Evolutionary conservation across 768 basidiomycete genomes (phyloP), one percentile per base, ranked within the genome.

Genomic region (Agaricus subrufescens): DNA sequence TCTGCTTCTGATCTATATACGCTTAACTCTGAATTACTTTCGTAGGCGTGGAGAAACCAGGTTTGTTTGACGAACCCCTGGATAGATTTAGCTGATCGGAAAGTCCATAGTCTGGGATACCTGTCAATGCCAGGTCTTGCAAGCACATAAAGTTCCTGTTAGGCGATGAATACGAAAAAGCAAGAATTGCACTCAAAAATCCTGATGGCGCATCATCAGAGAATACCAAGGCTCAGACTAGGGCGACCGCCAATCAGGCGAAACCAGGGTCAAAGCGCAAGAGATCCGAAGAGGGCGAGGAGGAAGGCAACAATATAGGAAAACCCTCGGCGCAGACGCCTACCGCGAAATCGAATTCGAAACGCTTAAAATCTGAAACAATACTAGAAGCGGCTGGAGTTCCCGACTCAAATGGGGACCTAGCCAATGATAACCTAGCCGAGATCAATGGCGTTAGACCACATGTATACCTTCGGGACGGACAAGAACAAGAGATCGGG

Each of bases 371-470:
- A 14, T 40, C n/a, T 27, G 44, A 50, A 39, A 26, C 42, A 10
- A n/a, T 30, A 4, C 15, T 39, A 11, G 27, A 52, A 44, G 40
- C n/a, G 23, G 43, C 40, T 14, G 27, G 4, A 23, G 14, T 38
- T 25, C 5, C 47, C 2, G n/a, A 10, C 19, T 27, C 14, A n/a
- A 53, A 42, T 19, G 23, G 48, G 26, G 57, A 10, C 9, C 53
- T 46, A 29, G 19, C 14, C 14, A 15, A 40, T 45, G 48, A 59
- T n/a, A 30, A 52, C 12, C 34, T 55, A 15, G 48, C 54, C 15
- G 54, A 59, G 26, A 82, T 83, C 50, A 71, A 77, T 59, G 81
- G 81, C 12, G 66, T 80, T 52, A 77, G 76, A 62, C 82, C 81
- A 34, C 77, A 76, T 30, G 73, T 78, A 8, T 52, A 69, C 48